Evolutionary conservation across 2,329 filamentous ascomycete genomes (phyloP), one percentile per base, ranked within the genome.

Genomic region (Westerdykella ornata): DNA sequence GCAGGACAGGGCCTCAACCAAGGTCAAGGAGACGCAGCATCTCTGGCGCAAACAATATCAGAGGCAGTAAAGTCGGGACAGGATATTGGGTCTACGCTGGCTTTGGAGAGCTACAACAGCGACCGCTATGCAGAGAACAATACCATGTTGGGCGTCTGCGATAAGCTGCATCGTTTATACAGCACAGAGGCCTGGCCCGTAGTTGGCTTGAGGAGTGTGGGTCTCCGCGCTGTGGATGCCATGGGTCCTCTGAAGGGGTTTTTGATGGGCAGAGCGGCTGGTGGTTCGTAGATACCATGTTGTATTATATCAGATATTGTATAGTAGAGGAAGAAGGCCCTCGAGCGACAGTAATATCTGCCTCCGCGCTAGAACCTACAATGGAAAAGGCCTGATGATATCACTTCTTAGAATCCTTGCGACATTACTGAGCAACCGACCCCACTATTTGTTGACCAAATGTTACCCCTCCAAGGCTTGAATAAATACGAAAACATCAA

Each of bases 1-100:
- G 92, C 88, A 1, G 92, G 92, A 1, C 92, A 97, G 66, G 92
- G 92, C 1, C 74, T 98, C 12, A 98, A 98, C 60, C 85, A 94
- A 56, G 92, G 92, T 1, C 83, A 97, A 48, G 88, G 81, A 14
- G 92, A 98, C 61, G 85, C 92, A 1, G 82, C 87, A 55, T 84
- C 84, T 39, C 77, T 98, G 0, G 80, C 82, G 5, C 76, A 75
- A 47, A 81, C 81, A 1, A 84, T 98, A 38, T 80, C 81, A 45
- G 82, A 82, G 51, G 85, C 88, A 3, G 82, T 94, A 14, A 70
- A 74, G 33, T 85, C 92, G 48, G 92, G 92, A 1, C 85, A 88
- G 72, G 92, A 98, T 59, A 78, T 97, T 22, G 92, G 92, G 17
- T 79, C 81, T 14, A 71, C 78, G 28, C 75, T 94, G 65, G 82